Evolutionary conservation across 352 stramenopile genomes (phyloP).

Genomic region (Pythium dissimile): DNA sequence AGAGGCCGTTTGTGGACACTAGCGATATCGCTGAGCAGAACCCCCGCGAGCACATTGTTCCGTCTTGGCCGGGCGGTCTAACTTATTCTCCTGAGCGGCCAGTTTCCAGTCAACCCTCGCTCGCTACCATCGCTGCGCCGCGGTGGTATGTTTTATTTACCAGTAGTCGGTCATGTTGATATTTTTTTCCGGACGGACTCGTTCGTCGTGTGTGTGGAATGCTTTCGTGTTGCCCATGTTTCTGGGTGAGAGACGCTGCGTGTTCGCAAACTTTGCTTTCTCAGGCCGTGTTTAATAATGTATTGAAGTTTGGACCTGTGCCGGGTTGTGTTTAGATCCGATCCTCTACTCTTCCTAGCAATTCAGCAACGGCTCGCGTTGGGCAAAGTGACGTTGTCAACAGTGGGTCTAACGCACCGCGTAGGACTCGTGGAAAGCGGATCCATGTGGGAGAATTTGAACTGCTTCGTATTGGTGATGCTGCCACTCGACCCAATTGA

Average conservation of each 20-base stretch:
- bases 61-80: no score
- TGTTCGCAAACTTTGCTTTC: not conserved
- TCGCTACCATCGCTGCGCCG: not conserved
- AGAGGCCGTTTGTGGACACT: not conserved
- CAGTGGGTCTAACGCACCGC: no score
- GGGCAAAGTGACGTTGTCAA: no score
- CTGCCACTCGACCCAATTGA: no score
- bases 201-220: not conserved
- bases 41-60: not conserved
- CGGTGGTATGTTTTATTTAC: not conserved
- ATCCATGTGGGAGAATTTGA: no score
- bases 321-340: no score
- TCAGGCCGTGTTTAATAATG: not conserved
- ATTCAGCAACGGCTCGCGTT: no score
- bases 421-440: no score
- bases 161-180: not conserved
- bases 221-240: not conserved
- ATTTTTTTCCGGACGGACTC: no score
- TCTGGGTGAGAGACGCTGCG: not conserved
- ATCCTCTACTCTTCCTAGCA: no score
- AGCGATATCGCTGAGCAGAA: not conserved
- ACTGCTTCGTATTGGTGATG: no score
- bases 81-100: constrained; percentile 6
- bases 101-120: not conserved
- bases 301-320: no score